Evolutionary conservation across 2,329 filamentous ascomycete genomes (phyloP).

Genomic region (Clarireedia hainanense): DNA sequence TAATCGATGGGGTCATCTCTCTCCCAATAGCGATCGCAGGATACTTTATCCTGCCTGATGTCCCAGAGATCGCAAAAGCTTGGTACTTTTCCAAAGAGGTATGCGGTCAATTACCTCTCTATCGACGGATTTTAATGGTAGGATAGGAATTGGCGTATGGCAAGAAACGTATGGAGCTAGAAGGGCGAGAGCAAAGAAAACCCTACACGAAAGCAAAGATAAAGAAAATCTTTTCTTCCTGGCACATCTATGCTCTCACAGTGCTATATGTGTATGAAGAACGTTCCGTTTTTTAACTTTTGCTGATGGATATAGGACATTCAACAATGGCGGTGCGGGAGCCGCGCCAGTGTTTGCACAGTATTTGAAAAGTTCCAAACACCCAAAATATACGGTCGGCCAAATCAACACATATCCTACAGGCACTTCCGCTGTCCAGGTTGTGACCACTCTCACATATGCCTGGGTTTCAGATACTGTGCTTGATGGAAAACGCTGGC

Average conservation of each 20-base stretch:
- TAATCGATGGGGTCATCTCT: constrained; percentile 32
- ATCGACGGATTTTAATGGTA: constrained; percentile 2
- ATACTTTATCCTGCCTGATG: constrained; percentile 28
- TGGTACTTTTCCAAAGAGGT: constrained; percentile 9
- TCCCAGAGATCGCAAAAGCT: constrained; percentile 26
- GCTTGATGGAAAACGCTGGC: constrained; percentile 25
- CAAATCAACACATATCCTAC: constrained; percentile 29
- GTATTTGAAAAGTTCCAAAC: constrained; percentile 36
- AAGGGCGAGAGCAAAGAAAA: constrained; percentile 32
- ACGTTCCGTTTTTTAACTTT: neutral
- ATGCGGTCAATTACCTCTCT: constrained; percentile 8
- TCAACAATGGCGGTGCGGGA: constrained; percentile 1
- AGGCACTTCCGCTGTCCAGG: constrained; percentile 20
- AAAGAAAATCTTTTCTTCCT: constrained; percentile 30
- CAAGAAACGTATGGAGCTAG: constrained; percentile 22
- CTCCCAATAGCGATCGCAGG: constrained; percentile 26
- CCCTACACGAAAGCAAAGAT: constrained; percentile 31
- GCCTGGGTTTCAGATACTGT: constrained; percentile 26
- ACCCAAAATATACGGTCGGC: constrained; percentile 20
- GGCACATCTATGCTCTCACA: constrained; percentile 33
- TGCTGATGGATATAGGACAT: neutral
- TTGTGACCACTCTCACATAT: constrained; percentile 23
- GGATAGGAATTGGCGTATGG: constrained; percentile 5
- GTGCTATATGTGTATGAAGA: constrained; percentile 14
- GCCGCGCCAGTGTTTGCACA: constrained; percentile 31